Evolutionary conservation across 352 stramenopile genomes (phyloP).

Genomic region (Vaucheria bursata): DNA sequence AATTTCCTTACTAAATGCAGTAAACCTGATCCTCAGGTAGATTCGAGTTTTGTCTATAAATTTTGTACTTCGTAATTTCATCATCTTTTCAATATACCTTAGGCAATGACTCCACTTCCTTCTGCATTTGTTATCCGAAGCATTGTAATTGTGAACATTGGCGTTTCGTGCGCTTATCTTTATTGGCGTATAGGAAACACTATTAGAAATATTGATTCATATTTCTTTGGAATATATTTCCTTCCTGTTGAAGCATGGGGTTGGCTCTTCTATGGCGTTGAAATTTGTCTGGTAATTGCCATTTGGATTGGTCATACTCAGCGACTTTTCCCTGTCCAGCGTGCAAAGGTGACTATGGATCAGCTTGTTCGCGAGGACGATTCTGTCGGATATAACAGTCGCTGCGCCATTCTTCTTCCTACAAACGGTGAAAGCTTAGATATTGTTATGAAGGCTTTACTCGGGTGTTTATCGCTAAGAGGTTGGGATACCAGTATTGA

Average conservation of each 20-base stretch:
- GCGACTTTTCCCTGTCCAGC: conserved; percentile 25
- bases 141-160: not conserved
- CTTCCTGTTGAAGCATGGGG: conserved; percentile 5
- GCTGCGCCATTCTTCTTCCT: conserved; percentile 41
- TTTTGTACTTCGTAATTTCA: too few relatives aligned
- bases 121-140: not conserved
- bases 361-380: conserved; percentile 31
- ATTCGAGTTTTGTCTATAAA: too few relatives aligned
- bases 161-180: not conserved
- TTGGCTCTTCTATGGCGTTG: not conserved
- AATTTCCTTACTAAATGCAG: conserved; percentile 4
- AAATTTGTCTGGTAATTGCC: conserved; percentile 36
- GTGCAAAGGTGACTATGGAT: conserved; percentile 41
- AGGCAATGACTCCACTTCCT: conserved; percentile 4
- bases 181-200: not conserved
- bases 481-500: conserved; percentile 28
- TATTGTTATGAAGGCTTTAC: conserved; percentile 42
- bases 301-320: conserved; percentile 44
- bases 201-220: not conserved
- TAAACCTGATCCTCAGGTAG: conserved; percentile 10
- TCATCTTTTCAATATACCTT: too few relatives aligned
- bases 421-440: conserved; percentile 39
- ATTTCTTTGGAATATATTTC: conserved; percentile 8
- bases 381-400: conserved; percentile 36
- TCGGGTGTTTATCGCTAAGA: conserved; percentile 34